Base-by-base conservation (phyloP, 805 yeast genomes). In the Barnettozyma populi region DNA sequence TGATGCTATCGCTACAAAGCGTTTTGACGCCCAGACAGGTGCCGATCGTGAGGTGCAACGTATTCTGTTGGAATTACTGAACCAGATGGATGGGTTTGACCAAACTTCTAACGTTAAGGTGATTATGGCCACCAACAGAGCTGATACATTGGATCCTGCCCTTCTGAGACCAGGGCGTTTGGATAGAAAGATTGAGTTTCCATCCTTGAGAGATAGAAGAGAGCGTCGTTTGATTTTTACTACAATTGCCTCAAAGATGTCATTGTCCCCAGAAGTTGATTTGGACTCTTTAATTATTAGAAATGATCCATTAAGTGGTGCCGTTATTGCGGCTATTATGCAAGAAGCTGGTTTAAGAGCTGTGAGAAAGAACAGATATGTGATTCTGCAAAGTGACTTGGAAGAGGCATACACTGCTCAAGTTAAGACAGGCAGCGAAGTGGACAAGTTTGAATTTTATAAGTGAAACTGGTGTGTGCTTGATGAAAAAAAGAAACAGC, bases 311-410 rank as follows among this genome's bases (percentile, higher is more conserved):
- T 74, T 95, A 50, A 88, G 97, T 34, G 99, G 99, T 63, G 99
- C 96, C 11, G 79, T 92, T 48, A 94, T 94, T 64, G 98, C 99
- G 14, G 99, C 99, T 16, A 92, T 94, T 57, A 94, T 94, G 99
- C 99, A 94, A 77, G 99, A 95, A 71, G 99, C 99, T 25, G 99
- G 99, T 57, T 78, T 94, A 57, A 82, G 99, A 59, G 99, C 99
- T 2, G 98, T 94, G 41, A 86, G 99, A 73, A 94, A 92, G 73
- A 94, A 94, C 69, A 80, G 99, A 71, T 94, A 95, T 67, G 95
- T 94, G 69, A 95, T 94, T 56, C 74, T 95, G 62, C 98, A 94
- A 71, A 83, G 84, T 64, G 99, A 94, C 72, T 75, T 94, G 65
- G 99, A 94, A 67, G 99, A 94, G 72, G 99, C 99, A 7, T 94